Base-by-base conservation (phyloP, 2,329 filamentous ascomycete species). In the Myriosclerotinia scirpicola region DNA sequence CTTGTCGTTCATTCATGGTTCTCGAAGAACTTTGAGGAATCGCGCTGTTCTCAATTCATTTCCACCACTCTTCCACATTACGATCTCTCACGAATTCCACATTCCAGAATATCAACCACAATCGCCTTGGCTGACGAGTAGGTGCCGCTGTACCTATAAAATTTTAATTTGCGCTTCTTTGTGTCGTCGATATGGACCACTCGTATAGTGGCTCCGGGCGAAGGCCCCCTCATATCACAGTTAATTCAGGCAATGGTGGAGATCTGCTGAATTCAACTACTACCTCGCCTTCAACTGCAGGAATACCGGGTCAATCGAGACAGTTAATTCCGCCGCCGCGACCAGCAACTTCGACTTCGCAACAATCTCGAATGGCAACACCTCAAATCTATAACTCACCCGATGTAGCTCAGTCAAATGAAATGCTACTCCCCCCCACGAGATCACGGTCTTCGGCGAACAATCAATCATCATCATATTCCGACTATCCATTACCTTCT, bases 171-270 rank as follows among this genome's bases (percentile, higher is more conserved):
- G 64, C 9, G 38, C 44, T 46, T 36, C 12, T 42, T 42, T 50
- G 38, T 36, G 46, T 46, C 38, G 38, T 65, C 54, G 30, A 53
- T 20, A 65, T 65, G 64, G 54, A 65, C 64, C 54, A 65, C 48
- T 65, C 64, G 7, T 65, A 61, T 12, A 52, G 54, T 65, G 63
- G 63, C 36, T 59, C 63, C 36, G 64, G 55, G 54, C 64, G 61
- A 55, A 70, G 71, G 53, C 79, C 83, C 69, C 86, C 86, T 71
- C 87, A 89, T 71, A 85, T 90, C 67, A 85, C 85, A 67, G 81
- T 90, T 70, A 89, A 89, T 74, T 88, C 85, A 36, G 85, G 83
- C 55, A 73, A 73, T 59, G 81, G 80, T 70, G 81, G 84, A 70
- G 82, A 88, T 73, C 77, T 75, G 50, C 22, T 74, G 15, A 71